These are phyloP conservation scores for Hypoxylon perforatum DNA, from an alignment of 495 filamentous ascomycete genomes.

Conservation along the genomic window DNA sequence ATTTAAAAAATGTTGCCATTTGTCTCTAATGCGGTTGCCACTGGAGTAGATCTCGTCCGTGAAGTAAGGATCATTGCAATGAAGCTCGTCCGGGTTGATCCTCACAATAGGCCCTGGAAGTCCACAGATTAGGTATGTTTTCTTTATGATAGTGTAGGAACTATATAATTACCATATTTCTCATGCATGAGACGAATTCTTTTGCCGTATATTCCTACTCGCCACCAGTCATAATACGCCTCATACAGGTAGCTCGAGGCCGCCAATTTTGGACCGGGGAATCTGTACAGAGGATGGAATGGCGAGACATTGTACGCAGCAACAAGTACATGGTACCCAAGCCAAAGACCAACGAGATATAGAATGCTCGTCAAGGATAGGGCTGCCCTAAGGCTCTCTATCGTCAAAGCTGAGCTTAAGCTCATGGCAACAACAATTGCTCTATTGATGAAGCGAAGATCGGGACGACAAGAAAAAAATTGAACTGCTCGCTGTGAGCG, in stretches of 20 bases:
- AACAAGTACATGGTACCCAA: slow-evolving; percentile 9
- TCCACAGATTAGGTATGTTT: neutral
- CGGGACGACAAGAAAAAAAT: no score
- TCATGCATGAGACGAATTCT: slow-evolving; percentile 59
- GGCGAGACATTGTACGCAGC: slow-evolving; percentile 31
- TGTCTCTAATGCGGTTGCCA: slow-evolving; percentile 46
- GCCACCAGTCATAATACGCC: slow-evolving; percentile 57
- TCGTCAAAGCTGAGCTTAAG: neutral
- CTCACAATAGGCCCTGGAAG: slow-evolving; percentile 62
- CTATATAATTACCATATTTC: slow-evolving; percentile 53
- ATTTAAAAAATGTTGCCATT: slow-evolving; percentile 47
- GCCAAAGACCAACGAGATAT: neutral
- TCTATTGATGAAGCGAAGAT: neutral
- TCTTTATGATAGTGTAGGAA: neutral
- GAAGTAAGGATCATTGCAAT: slow-evolving; percentile 61
- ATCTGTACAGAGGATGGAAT: slow-evolving; percentile 51
- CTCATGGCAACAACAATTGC: neutral
- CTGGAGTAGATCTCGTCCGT: slow-evolving; percentile 60
- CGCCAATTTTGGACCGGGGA: slow-evolving; percentile 58
- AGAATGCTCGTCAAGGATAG: neutral
- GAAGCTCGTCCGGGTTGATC: slow-evolving; percentile 64
- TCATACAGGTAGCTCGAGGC: slow-evolving; percentile 56
- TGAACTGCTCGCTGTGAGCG: no score
- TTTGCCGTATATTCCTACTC: slow-evolving; percentile 52
- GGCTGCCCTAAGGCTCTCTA: neutral